phyloP scores from a whole-genome alignment of 2,329 filamentous ascomycete genomes.

The Fusarium paranaense region DNA sequence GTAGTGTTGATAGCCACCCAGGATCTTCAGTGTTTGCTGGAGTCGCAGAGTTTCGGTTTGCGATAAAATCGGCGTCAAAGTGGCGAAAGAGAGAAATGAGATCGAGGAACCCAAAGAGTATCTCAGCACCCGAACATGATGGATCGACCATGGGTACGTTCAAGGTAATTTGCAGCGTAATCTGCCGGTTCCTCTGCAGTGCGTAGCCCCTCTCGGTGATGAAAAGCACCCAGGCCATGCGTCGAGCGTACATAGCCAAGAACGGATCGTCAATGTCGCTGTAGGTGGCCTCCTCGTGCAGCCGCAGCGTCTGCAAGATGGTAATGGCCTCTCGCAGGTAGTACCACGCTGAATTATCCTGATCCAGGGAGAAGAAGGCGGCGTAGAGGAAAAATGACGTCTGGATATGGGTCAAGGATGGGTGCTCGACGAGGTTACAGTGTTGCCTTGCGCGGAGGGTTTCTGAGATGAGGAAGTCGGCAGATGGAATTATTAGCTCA shows the following conservation, averaged over 20 bases:
- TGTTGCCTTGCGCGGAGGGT: constrained; percentile 40
- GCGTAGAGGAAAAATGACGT: constrained; percentile 51
- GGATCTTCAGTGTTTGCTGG: not conserved
- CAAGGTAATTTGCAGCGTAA: constrained; percentile 42
- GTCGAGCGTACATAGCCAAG: constrained; percentile 34
- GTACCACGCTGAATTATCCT: constrained; percentile 50
- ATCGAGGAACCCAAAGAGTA: constrained; percentile 48
- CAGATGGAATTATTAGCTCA: constrained; percentile 14
- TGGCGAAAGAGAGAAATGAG: constrained; percentile 43
- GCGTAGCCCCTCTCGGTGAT: constrained; percentile 50
- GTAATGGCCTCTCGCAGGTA: constrained; percentile 48
- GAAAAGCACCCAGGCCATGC: constrained; percentile 48
- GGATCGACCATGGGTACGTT: constrained; percentile 35
- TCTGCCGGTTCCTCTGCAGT: constrained; percentile 45
- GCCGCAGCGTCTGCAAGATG: constrained; percentile 41
- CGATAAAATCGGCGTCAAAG: constrained; percentile 45
- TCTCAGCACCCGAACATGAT: constrained; percentile 35
- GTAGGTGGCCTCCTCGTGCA: constrained; percentile 47
- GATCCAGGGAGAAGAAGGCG: constrained; percentile 45
- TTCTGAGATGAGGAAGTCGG: constrained; percentile 45
- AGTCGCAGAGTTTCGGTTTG: constrained; percentile 42
- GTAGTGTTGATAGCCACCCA: constrained; percentile 9
- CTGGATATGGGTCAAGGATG: constrained; percentile 43
- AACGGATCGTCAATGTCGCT: not conserved
- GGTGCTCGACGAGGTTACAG: constrained; percentile 43